phyloP scores from a whole-genome alignment of 805 yeast genomes.

The Suhomyces prunicola region DNA sequence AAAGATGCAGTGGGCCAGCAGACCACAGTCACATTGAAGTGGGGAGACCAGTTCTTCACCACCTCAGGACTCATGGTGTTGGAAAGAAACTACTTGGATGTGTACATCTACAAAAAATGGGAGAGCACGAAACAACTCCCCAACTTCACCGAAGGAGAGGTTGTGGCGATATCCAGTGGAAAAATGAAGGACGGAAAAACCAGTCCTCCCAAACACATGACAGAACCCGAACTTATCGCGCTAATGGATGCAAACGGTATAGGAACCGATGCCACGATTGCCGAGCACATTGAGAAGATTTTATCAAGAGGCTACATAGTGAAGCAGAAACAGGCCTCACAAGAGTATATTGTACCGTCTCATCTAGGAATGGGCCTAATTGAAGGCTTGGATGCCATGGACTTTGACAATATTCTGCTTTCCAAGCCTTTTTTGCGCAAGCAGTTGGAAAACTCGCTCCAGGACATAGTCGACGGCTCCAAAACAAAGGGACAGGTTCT shows the following conservation, averaged over 20 bases:
- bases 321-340: constrained; percentile 37
- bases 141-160: constrained; percentile 53
- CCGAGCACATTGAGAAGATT: constrained; percentile 91
- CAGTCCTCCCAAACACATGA: constrained; percentile 74
- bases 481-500: constrained; percentile 53
- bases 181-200: constrained; percentile 74
- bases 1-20: constrained; percentile 80
- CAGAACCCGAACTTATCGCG: constrained; percentile 88
- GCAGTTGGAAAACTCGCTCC: constrained; percentile 65
- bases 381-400: constrained; percentile 81
- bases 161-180: constrained; percentile 52
- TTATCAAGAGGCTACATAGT: constrained; percentile 62
- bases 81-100: constrained; percentile 74
- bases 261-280: constrained; percentile 99
- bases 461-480: constrained; percentile 64
- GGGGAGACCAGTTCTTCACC: constrained; percentile 76
- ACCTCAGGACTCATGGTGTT: constrained; percentile 73
- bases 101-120: constrained; percentile 82
- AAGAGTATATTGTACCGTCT: constrained; percentile 65
- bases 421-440: constrained; percentile 88
- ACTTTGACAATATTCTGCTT: constrained; percentile 65
- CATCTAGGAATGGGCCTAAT: constrained; percentile 81
- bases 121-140: constrained; percentile 65
- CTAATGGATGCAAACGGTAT: constrained; percentile 97
- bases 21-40: constrained; percentile 59